Evolutionary conservation across 306 rosid genomes (phyloP).

Genomic region (Prunus salicina): DNA sequence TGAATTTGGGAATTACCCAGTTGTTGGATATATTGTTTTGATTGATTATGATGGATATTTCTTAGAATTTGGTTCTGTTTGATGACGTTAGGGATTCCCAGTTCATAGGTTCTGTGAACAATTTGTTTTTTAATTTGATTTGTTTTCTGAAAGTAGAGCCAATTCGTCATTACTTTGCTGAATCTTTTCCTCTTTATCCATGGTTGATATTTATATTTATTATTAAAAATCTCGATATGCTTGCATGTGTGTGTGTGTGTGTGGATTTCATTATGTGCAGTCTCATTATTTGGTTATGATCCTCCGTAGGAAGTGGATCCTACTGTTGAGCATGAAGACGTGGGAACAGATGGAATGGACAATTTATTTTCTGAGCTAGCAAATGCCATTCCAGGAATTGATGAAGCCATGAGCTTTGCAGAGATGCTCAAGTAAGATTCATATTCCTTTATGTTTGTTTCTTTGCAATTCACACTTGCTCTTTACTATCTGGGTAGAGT

Average conservation of each 20-base stretch:
- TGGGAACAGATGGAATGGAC: conserved; percentile 80
- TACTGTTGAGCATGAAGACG: conserved; percentile 71
- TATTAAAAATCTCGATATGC: not conserved
- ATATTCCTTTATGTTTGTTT: not conserved
- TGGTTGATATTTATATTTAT: not conserved
- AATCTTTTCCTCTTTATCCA: not conserved
- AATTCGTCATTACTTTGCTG: not conserved
- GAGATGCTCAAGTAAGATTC: conserved; percentile 90
- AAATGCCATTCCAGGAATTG: conserved; percentile 96
- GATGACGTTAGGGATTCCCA: not conserved
- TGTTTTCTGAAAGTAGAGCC: not conserved
- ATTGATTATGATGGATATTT: not conserved
- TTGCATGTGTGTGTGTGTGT: not conserved
- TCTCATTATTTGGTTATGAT: conserved; percentile 13
- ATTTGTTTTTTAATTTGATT: not conserved
- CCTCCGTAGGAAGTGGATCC: conserved; percentile 93
- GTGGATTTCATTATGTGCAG: not conserved
- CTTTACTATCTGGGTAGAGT: not conserved
- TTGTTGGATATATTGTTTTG: not conserved
- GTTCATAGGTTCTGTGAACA: not conserved
- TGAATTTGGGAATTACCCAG: conserved; percentile 20
- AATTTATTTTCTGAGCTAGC: conserved; percentile 75
- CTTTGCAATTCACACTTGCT: not conserved
- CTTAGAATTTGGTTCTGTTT: not conserved
- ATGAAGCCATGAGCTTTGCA: conserved; percentile 99